Evolutionary conservation across 495 filamentous ascomycete species (phyloP).

Genomic region (Filosporella fistucella): DNA sequence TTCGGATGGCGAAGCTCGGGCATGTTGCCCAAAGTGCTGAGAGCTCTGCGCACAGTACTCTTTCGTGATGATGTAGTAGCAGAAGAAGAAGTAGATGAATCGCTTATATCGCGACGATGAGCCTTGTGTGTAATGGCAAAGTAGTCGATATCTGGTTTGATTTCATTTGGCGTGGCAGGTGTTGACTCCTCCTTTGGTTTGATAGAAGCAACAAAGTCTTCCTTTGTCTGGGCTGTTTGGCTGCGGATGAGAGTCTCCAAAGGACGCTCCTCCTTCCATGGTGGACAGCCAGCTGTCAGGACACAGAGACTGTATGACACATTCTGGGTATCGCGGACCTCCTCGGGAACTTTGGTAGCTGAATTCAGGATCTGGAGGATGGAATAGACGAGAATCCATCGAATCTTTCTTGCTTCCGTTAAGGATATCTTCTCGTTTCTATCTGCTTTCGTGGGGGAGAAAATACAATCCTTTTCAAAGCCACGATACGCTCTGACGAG

Average conservation of each 20-base stretch:
- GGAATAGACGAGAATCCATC: slow-evolving; percentile 70
- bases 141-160: slow-evolving; percentile 40
- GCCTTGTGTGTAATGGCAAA: slow-evolving; percentile 28
- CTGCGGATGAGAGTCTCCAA: slow-evolving; percentile 10
- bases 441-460: slow-evolving; percentile 31
- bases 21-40: slow-evolving; percentile 21
- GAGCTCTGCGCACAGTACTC: slow-evolving; percentile 24
- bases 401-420: slow-evolving; percentile 56
- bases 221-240: slow-evolving; percentile 22
- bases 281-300: slow-evolving; percentile 32
- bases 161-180: slow-evolving; percentile 10
- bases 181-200: neutral
- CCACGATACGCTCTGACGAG: slow-evolving; percentile 40
- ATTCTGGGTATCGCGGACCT: slow-evolving; percentile 29
- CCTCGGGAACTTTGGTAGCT: slow-evolving; percentile 32
- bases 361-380: slow-evolving; percentile 60
- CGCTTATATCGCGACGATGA: slow-evolving; percentile 8
- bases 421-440: slow-evolving; percentile 35
- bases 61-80: neutral
- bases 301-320: slow-evolving; percentile 40
- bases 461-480: slow-evolving; percentile 40
- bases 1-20: slow-evolving; percentile 19
- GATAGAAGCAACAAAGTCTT: slow-evolving; percentile 1
- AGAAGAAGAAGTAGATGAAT: slow-evolving; percentile 11
- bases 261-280: slow-evolving; percentile 32